A percentile compares a stretch with the other conserved stretches of the same genome.
These are phyloP conservation scores for Ottelia alismoides DNA, from an alignment of 106 monocot genomes.

Conservation along the genomic window DNA sequence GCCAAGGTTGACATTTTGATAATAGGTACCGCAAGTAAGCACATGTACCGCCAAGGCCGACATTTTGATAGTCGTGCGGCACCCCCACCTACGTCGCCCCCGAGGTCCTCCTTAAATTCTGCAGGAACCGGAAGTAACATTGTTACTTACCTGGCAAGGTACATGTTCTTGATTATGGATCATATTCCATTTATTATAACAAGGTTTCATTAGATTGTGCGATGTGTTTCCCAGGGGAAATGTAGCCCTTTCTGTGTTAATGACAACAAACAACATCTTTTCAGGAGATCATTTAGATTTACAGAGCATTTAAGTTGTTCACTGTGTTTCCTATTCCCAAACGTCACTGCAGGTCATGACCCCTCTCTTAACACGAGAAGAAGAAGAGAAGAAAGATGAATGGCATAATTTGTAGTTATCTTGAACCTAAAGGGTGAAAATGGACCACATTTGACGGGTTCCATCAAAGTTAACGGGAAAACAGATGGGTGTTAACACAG, in stretches of 20 bases:
- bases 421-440: too few species aligned
- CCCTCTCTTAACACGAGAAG: slow-evolving; percentile 68
- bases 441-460: too few species aligned
- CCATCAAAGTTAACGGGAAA: too few species aligned
- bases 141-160: slow-evolving; percentile 89
- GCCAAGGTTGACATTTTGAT: too few species aligned
- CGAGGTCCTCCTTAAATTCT: too few species aligned
- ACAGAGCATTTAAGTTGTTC: background rate
- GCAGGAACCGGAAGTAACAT: slow-evolving; percentile 91
- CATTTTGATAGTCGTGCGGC: too few species aligned
- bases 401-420: too few species aligned
- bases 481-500: too few species aligned
- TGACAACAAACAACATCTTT: slow-evolving; percentile 84
- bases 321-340: background rate
- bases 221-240: slow-evolving; percentile 39
- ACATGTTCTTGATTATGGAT: background rate
- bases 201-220: background rate
- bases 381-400: too few species aligned
- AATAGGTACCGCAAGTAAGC: too few species aligned
- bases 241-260: slow-evolving; percentile 90
- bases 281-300: slow-evolving; percentile 4
- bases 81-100: too few species aligned
- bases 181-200: background rate
- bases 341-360: slow-evolving; percentile 53
- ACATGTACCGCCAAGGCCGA: too few species aligned